Evolutionary conservation across 345 rosid genomes (phyloP), one percentile per base, ranked within the genome.

Genomic region (Gossypium thurberi): DNA sequence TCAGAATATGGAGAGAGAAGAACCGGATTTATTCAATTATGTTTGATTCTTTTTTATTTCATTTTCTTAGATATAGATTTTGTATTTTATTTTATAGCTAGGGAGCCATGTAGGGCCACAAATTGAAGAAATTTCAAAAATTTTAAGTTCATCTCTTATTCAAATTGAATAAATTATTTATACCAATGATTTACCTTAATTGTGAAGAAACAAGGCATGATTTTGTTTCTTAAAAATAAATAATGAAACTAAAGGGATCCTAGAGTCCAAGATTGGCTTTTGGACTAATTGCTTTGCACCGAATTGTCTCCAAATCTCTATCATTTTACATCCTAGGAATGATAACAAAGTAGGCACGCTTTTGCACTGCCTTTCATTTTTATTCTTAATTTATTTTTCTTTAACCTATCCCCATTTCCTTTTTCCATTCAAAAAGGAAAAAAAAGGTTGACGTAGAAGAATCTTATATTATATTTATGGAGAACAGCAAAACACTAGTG

Each of bases 331-430:
- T 65, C 72, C 42, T 44, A 10, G 76, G 59, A 76, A 85, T 84
- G 81, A 83, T 87, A 73, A 44, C 84, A 84, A 69, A 74, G 76
- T 33, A 76, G 74, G 83, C 90, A 82, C 83, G 88, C 90, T 75
- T 80, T 73, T 11, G 33, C 59, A 56, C 25, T 59, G 57, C 47
- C 33, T 60, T 26, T 25, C 6, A 12, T 58, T 71, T 43, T 3
- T 21, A 26, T 21, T 58, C 8, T 64, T 20, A n/a, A 23, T 51
- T 21, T 42, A 37, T 33, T 53, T 20, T 10, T 20, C 0, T 21
- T 55, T 9, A 33, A 10, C 4, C 0, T 1, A 6, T 12, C 1
- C 4, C 23, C 13, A 47, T 46, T 66, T 66, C 11, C 25, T 17
- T 25, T 25, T 51, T 43, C 20, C 20, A 57, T 55, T 4, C 48